Evolutionary conservation across 768 basidiomycete genomes (phyloP), one percentile per base, ranked within the genome.

Genomic region (Agrocybe praecox): DNA sequence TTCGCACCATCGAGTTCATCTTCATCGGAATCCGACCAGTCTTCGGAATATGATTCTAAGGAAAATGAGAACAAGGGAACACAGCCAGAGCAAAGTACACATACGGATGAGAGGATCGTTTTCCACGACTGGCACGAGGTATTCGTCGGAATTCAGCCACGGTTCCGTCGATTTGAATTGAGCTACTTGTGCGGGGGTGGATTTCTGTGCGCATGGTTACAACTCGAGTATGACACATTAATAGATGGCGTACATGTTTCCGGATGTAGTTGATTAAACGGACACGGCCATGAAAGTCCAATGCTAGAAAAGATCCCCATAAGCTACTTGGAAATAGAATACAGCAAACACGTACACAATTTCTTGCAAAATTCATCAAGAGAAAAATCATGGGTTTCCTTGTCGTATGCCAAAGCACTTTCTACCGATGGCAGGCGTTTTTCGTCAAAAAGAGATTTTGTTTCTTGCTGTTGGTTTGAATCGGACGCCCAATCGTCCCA

Each of bases 101-200:
- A 66, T 65, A 97, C 96, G 92, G 21, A 98, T 86, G 12, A 97
- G 73, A 1, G 94, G 90, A 67, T 98, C 96, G 63, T 95, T 89
- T 65, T 91, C 87, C 43, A 97, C 62, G 24, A 83, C 85, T 2
- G 96, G 96, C 40, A 84, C 81, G 19, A 98, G 83, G 66, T 92
- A 92, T 53, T 84, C 83, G 66, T 98, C 96, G 8, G 86, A 83
- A 12, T 75, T 68, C 58, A 96, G 84, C 62, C 93, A 81, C 0
- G 78, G 51, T 67, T 92, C 90, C 0, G 72, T 67, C 19, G 86
- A 85, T 26, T 79, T 80, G 53, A 92, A 64, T 43, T 65, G 65
- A n/a, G 67, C 61, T 14, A 85, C 74, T 42, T 79, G 75, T 8
- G 68, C 58, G 6, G 85, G 70, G 9, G 79, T 69, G 47, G 79